Base-by-base conservation (phyloP, 306 rosid species). In the Malus fusca region DNA sequence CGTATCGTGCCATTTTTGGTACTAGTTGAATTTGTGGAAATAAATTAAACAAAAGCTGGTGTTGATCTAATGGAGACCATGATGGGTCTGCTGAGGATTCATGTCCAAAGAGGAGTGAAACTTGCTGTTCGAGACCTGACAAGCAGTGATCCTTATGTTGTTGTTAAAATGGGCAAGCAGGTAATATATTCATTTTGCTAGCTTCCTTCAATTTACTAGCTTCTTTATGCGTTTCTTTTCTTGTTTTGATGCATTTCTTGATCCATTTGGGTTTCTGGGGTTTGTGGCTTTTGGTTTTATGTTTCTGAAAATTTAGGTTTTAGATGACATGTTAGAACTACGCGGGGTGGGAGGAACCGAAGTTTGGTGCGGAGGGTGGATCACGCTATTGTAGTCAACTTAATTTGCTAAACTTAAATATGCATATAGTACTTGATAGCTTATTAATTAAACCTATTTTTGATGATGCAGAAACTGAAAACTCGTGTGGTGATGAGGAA, bases 61-160 rank as follows among this genome's bases (percentile, higher is more conserved):
- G 31, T 30, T 26, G 66, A 66, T 66, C 46, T 22, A 7, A 94
- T 94, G 98, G 98, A 94, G 75, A 77, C 85, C 46, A 37, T 84
- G 71, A n/a, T 94, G 88, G 98, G 98, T 43, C 82, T 94, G 78
- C 88, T 94, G 3, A 88, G 90, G 79, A 73, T 94, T 82, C 97
- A 72, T 71, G 84, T 92, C 23, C 73, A 69, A 1, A 90, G 72
- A 87, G 98, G 98, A 7, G 88, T 92, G 31, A 85, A 92, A 75
- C 97, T 94, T n/a, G 97, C 96, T 7, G 22, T 94, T 30, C 84
- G 98, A 76, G 98, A 94, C 55, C 80, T 88, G 19, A 44, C 2
- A 2, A 92, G 93, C 80, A 92, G 98, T 31, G 98, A 94, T 46
- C 97, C 98, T 76, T 94, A 94, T 77, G 88, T 92, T 64, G 19